Percentiles rank a stretch among this genome's conserved stretches.
phyloP scores from a whole-genome alignment of 257 asterid genomes.

The Solanum chmielewskii region DNA sequence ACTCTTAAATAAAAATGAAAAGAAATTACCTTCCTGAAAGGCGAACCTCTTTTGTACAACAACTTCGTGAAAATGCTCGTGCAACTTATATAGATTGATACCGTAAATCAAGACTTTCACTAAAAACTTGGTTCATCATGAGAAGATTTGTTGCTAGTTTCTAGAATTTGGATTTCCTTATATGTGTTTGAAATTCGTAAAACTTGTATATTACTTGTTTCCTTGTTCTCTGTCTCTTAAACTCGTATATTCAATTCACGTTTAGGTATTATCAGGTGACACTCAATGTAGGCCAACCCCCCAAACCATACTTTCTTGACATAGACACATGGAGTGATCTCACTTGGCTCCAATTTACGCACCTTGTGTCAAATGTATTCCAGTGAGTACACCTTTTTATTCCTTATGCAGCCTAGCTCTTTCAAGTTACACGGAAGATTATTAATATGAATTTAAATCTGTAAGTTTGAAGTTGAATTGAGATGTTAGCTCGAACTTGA shows the following conservation, averaged over 20 bases:
- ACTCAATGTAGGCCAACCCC: constrained; percentile 49
- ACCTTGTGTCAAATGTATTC: constrained; percentile 71
- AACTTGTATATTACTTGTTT: not conserved
- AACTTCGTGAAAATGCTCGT: no score
- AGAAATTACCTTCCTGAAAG: no score
- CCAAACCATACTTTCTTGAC: constrained; percentile 62
- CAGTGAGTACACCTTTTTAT: constrained; percentile 19
- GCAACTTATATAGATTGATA: no score
- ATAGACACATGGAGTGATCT: constrained; percentile 39
- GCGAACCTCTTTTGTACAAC: no score
- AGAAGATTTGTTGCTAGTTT: not conserved
- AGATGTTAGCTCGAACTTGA: no score
- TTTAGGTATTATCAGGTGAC: constrained; percentile 64
- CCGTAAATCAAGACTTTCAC: no score
- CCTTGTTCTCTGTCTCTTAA: not conserved
- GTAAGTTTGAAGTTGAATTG: no score
- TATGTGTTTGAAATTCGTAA: not conserved
- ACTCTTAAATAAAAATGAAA: no score
- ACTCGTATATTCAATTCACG: not conserved
- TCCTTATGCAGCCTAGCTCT: not conserved
- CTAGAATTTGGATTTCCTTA: not conserved
- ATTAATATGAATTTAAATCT: not conserved
- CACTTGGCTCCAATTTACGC: constrained; percentile 55
- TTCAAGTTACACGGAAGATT: not conserved
- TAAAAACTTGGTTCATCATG: not conserved